Evolutionary conservation across 1,284 basidiomycete genomes (phyloP).

Genomic region (Pseudozyma sp.): DNA sequence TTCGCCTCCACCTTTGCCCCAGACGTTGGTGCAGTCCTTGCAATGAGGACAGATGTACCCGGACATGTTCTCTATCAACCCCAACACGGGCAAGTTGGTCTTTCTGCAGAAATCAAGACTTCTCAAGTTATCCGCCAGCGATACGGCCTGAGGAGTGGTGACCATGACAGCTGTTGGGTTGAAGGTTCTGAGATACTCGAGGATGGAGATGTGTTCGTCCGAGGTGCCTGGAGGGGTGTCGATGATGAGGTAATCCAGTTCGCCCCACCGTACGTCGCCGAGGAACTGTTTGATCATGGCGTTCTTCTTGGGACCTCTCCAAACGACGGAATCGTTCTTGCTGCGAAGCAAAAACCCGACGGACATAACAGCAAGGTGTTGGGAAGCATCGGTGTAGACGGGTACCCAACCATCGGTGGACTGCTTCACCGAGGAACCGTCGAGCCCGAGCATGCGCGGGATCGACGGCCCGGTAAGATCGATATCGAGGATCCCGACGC

Average conservation of each 20-base stretch:
- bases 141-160: conserved; percentile 96
- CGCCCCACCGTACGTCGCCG: conserved; percentile 94
- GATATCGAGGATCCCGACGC: conserved; percentile 90
- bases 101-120: conserved; percentile 93
- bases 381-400: conserved; percentile 76
- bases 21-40: conserved; percentile 91
- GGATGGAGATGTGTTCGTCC: conserved; percentile 94
- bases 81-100: conserved; percentile 86
- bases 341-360: conserved; percentile 93
- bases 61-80: conserved; percentile 98
- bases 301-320: conserved; percentile 99
- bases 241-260: conserved; percentile 93
- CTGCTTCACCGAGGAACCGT: conserved; percentile 79
- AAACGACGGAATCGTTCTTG: conserved; percentile 92
- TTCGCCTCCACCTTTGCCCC: conserved; percentile 92
- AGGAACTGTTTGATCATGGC: conserved; percentile 99
- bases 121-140: conserved; percentile 93
- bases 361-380: conserved; percentile 88
- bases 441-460: conserved; percentile 95
- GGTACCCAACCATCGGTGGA: conserved; percentile 97
- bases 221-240: conserved; percentile 97
- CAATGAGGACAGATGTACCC: conserved; percentile 90
- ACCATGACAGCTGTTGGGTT: conserved; percentile 86
- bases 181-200: conserved; percentile 83
- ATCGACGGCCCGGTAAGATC: conserved; percentile 97